Conservation (phyloP, 2,329 filamentous ascomycete genomes). For the Epichloe elymi region DNA sequence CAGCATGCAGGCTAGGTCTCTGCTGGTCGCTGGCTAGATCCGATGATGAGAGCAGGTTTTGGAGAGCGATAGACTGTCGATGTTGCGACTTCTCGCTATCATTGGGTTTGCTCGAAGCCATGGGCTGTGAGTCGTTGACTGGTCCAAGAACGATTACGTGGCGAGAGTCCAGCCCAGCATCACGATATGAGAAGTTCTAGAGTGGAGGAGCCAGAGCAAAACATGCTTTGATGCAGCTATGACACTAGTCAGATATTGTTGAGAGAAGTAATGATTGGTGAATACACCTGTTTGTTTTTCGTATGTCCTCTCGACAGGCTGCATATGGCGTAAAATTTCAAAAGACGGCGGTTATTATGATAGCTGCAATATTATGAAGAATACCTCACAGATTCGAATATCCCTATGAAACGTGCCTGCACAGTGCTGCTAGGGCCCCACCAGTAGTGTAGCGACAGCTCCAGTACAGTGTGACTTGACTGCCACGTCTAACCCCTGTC, state of each 20-base stretch:
- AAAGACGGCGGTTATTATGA: too few species aligned
- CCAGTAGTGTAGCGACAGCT: too few species aligned
- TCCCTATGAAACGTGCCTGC: too few species aligned
- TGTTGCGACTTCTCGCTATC: constrained; percentile 15
- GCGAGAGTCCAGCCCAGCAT: not conserved
- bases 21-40: not conserved
- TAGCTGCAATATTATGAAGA: too few species aligned
- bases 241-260: not conserved
- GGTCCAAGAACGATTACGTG: not conserved
- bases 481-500: too few species aligned
- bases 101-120: constrained; percentile 17
- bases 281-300: not conserved
- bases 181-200: constrained; percentile 1
- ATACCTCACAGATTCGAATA: too few species aligned
- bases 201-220: not conserved
- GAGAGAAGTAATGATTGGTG: not conserved
- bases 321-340: not conserved
- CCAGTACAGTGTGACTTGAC: too few species aligned
- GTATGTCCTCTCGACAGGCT: not conserved
- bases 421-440: too few species aligned
- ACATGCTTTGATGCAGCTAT: not conserved
- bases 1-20: not conserved
- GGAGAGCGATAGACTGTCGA: constrained; percentile 53
- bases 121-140: constrained; percentile 6
- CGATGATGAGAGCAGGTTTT: constrained; percentile 34